phyloP scores from a whole-genome alignment of 768 basidiomycete species.

The Mycena alexandri region DNA sequence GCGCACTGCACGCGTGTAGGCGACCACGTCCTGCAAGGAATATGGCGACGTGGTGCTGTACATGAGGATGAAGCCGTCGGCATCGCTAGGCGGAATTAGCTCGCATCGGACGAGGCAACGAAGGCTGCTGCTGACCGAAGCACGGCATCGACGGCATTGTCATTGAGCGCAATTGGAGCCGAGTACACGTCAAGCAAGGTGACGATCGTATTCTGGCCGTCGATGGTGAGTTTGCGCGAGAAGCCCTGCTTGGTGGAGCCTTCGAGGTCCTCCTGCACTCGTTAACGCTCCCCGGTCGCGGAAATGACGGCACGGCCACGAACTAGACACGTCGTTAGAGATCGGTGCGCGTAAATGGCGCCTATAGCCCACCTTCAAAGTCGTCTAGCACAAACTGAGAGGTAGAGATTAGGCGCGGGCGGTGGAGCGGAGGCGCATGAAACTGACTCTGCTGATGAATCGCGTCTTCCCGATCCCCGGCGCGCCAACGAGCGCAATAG shows the following conservation, averaged over 20 bases:
- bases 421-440: not conserved
- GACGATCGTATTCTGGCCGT: constrained; percentile 34
- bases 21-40: constrained; percentile 36
- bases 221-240: constrained; percentile 28
- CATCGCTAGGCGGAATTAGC: constrained; percentile 24
- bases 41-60: constrained; percentile 38
- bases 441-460: constrained; percentile 35
- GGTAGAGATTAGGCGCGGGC: constrained; percentile 8
- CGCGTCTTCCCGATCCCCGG: constrained; percentile 36
- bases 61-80: constrained; percentile 38
- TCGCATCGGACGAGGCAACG: not conserved
- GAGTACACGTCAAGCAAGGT: constrained; percentile 35
- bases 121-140: constrained; percentile 20
- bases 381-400: constrained; percentile 36
- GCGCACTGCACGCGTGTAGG: constrained; percentile 33
- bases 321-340: constrained; percentile 21
- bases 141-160: not conserved
- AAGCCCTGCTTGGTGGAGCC: constrained; percentile 31
- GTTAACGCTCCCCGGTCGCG: not conserved
- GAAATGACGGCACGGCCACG: constrained; percentile 8
- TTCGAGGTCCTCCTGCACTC: constrained; percentile 23
- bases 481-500: constrained; percentile 35
- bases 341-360: not conserved
- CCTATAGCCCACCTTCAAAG: constrained; percentile 24
- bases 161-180: constrained; percentile 12